A percentile compares a stretch with the other conserved stretches of the same genome.
These are phyloP conservation scores for Straminergon stramineum DNA, from an alignment of 225 moss, liverwort and hornwort genomes.

Conservation along the genomic window DNA sequence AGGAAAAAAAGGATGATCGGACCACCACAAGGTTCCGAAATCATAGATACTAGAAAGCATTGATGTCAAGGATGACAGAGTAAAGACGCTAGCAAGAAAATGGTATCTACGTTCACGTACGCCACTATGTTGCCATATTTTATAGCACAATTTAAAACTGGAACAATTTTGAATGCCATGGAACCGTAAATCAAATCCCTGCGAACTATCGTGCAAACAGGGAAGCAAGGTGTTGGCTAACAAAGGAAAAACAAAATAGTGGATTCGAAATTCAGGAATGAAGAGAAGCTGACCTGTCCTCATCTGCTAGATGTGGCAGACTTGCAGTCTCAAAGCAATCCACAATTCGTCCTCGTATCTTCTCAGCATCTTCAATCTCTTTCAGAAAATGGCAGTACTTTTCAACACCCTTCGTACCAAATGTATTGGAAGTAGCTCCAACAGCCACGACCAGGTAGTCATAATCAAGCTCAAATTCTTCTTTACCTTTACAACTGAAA, in stretches of 20 bases:
- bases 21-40: not conserved
- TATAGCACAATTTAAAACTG: not conserved
- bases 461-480: conserved; percentile 64
- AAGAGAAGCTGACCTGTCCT: conserved; percentile 40
- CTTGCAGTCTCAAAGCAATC: conserved; percentile 96
- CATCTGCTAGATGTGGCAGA: conserved; percentile 60
- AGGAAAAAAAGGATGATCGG: not conserved
- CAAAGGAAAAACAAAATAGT: not conserved
- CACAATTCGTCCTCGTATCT: conserved; percentile 71
- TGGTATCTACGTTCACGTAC: not conserved
- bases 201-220: not conserved
- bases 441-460: conserved; percentile 83
- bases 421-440: conserved; percentile 82
- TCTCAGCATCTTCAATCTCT: conserved; percentile 94
- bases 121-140: not conserved
- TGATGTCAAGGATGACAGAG: not conserved
- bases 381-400: conserved; percentile 83
- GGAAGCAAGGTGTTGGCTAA: not conserved
- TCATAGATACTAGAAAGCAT: not conserved
- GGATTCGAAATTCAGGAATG: not conserved
- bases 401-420: conserved; percentile 72
- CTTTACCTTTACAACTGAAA: conserved; percentile 35
- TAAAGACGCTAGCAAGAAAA: not conserved
- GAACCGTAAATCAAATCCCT: not conserved
- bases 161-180: not conserved